Evolutionary conservation across 2,329 filamentous ascomycete genomes (phyloP).

Genomic region (Botrytis hyacinthi): DNA sequence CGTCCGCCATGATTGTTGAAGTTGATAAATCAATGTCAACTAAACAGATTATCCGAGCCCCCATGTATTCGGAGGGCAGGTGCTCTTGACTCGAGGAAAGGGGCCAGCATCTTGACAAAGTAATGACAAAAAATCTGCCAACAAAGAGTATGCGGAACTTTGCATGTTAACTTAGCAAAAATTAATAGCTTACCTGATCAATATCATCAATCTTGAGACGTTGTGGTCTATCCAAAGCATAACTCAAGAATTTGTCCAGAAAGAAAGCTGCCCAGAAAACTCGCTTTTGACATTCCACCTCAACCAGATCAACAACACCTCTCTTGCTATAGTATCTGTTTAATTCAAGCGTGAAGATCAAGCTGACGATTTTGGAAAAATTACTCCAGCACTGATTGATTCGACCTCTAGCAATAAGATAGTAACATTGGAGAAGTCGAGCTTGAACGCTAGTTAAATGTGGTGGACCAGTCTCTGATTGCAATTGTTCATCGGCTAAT

Average conservation of each 20-base stretch:
- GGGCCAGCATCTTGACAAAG: background rate
- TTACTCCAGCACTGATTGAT: conserved; percentile 40
- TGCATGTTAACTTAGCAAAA: background rate
- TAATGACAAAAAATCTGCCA: background rate
- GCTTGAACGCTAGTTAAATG: conserved; percentile 42
- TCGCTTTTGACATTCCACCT: conserved; percentile 49
- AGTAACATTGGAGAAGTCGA: conserved; percentile 41
- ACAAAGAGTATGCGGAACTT: background rate
- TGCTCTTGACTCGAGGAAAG: background rate
- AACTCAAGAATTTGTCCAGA: conserved; percentile 57
- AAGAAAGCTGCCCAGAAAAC: conserved; percentile 65
- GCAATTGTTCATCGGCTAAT: conserved; percentile 36
- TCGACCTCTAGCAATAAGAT: conserved; percentile 37
- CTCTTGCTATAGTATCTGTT: conserved; percentile 30
- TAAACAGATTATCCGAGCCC: background rate
- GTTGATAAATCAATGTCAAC: background rate
- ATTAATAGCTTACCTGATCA: conserved; percentile 6
- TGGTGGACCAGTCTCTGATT: conserved; percentile 38
- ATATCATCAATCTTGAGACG: background rate
- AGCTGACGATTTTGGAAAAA: conserved; percentile 37
- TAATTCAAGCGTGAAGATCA: conserved; percentile 39
- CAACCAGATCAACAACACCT: conserved; percentile 40
- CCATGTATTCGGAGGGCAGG: background rate
- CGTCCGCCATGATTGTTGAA: background rate
- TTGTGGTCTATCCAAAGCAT: conserved; percentile 5